A percentile compares a stretch with the other conserved stretches of the same genome.
Evolutionary conservation across 345 rosid genomes (phyloP).

Genomic region (Citrus maxima): DNA sequence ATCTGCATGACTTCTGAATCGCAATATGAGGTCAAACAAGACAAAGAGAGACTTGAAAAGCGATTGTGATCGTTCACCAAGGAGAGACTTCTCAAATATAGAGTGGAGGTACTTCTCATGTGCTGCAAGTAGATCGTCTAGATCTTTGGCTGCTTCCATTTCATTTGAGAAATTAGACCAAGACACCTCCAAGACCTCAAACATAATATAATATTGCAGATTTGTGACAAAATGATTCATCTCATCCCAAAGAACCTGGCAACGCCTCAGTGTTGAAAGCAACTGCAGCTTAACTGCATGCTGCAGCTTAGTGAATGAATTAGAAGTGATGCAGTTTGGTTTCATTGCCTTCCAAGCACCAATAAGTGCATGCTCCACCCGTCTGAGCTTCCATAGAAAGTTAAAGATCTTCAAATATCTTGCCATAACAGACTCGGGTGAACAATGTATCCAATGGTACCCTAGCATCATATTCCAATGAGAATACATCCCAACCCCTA

Average conservation of each 20-base stretch:
- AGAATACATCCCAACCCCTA: slow-evolving; percentile 98
- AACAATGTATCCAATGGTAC: slow-evolving; percentile 91
- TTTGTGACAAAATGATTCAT: slow-evolving; percentile 98
- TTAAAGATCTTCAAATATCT: slow-evolving; percentile 85
- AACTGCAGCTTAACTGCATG: slow-evolving; percentile 65
- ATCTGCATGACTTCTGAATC: slow-evolving; percentile 86
- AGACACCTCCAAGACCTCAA: slow-evolving; percentile 95
- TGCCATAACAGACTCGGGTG: slow-evolving; percentile 75
- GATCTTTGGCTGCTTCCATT: slow-evolving; percentile 92
- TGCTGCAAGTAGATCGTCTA: slow-evolving; percentile 93
- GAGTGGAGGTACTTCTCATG: slow-evolving; percentile 90
- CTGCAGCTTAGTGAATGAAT: slow-evolving; percentile 73
- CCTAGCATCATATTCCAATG: slow-evolving; percentile 91
- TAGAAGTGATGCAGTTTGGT: slow-evolving; percentile 88
- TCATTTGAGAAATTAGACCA: slow-evolving; percentile 90
- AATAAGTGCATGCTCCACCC: slow-evolving; percentile 94
- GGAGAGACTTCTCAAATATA: slow-evolving; percentile 84
- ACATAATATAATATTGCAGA: slow-evolving; percentile 97
- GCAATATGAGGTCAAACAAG: slow-evolving; percentile 84
- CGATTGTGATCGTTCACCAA: slow-evolving; percentile 82
- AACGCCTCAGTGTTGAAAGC: slow-evolving; percentile 77
- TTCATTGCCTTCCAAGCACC: slow-evolving; percentile 99
- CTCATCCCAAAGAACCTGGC: slow-evolving; percentile 96
- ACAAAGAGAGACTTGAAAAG: slow-evolving; percentile 75
- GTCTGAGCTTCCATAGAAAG: slow-evolving; percentile 94